Conservation (phyloP, 2,329 filamentous ascomycete genomes). For the Fusarium tupiense region DNA sequence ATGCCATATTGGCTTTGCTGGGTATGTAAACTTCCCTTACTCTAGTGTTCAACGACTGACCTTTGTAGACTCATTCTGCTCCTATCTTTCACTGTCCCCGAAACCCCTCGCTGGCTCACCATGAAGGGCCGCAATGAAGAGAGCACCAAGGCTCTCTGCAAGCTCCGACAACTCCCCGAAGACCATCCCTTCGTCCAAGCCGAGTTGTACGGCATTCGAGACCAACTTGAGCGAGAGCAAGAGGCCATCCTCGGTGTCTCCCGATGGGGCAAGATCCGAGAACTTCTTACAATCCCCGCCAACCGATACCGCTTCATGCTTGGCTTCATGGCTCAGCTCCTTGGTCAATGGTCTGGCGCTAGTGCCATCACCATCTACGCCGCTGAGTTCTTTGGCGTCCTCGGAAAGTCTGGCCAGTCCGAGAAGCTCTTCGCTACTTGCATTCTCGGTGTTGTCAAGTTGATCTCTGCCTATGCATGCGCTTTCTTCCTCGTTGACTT, state of each 20-base stretch:
- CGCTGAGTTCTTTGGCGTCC: slow-evolving; percentile 14
- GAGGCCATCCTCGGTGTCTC: slow-evolving; percentile 18
- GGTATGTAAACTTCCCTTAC: background rate
- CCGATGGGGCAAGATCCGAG: slow-evolving; percentile 14
- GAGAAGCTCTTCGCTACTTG: slow-evolving; percentile 21
- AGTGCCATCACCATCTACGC: slow-evolving; percentile 18
- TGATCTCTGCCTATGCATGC: slow-evolving; percentile 12
- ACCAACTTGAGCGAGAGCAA: slow-evolving; percentile 16
- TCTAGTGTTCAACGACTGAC: background rate
- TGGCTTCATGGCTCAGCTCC: slow-evolving; percentile 16
- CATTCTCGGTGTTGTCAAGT: slow-evolving; percentile 13
- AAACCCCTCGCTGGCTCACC: slow-evolving; percentile 20
- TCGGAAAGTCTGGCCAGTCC: slow-evolving; percentile 17
- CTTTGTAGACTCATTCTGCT: background rate
- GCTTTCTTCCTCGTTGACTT: slow-evolving; percentile 22
- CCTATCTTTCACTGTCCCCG: slow-evolving; percentile 20
- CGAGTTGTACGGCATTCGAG: slow-evolving; percentile 1
- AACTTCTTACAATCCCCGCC: slow-evolving; percentile 14
- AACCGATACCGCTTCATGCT: slow-evolving; percentile 19
- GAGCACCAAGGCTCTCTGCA: slow-evolving; percentile 8
- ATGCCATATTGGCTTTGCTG: slow-evolving; percentile 14
- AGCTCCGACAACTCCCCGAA: slow-evolving; percentile 14
- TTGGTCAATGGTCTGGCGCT: slow-evolving; percentile 16
- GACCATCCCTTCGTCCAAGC: slow-evolving; percentile 10
- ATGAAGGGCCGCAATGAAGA: slow-evolving; percentile 14